phyloP scores from a whole-genome alignment of 768 basidiomycete genomes.

The Trametes coccinea region DNA sequence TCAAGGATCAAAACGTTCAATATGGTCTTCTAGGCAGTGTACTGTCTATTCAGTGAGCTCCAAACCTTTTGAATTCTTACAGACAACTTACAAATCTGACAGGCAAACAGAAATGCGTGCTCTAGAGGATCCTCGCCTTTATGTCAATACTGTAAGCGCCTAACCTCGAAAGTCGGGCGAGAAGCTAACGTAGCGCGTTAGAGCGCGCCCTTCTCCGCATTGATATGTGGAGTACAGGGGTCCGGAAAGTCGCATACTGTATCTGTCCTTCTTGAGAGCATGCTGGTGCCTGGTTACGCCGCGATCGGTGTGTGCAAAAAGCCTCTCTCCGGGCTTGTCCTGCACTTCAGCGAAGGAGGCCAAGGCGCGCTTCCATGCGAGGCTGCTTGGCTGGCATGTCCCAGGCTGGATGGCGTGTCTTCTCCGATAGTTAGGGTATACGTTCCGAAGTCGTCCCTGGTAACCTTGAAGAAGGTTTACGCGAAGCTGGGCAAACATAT shows the following conservation, averaged over 20 bases:
- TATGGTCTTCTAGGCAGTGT: slow-evolving; percentile 60
- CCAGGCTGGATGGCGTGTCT: slow-evolving; percentile 30
- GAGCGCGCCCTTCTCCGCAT: slow-evolving; percentile 74
- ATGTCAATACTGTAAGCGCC: slow-evolving; percentile 60
- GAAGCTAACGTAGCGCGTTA: slow-evolving; percentile 26
- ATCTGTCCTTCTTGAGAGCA: slow-evolving; percentile 66
- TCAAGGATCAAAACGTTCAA: slow-evolving; percentile 41
- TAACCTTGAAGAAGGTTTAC: slow-evolving; percentile 61
- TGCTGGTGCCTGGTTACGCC: slow-evolving; percentile 57
- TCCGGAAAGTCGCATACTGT: slow-evolving; percentile 77
- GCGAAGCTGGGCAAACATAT: slow-evolving; percentile 42
- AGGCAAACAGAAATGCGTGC: slow-evolving; percentile 30
- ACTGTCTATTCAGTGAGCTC: slow-evolving; percentile 11
- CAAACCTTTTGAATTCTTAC: too few relatives aligned
- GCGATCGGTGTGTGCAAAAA: slow-evolving; percentile 53
- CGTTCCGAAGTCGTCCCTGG: slow-evolving; percentile 61
- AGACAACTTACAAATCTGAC: background rate
- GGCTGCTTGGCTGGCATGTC: slow-evolving; percentile 57
- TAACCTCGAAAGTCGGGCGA: background rate
- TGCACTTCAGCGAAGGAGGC: slow-evolving; percentile 73
- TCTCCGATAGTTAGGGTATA: slow-evolving; percentile 47
- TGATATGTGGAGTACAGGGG: slow-evolving; percentile 79
- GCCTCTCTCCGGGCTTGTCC: slow-evolving; percentile 60
- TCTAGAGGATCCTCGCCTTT: slow-evolving; percentile 52
- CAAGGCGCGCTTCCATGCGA: slow-evolving; percentile 57